Conservation (phyloP, 208 protist genomes). For the Acanthamoeba triangularis region DNA sequence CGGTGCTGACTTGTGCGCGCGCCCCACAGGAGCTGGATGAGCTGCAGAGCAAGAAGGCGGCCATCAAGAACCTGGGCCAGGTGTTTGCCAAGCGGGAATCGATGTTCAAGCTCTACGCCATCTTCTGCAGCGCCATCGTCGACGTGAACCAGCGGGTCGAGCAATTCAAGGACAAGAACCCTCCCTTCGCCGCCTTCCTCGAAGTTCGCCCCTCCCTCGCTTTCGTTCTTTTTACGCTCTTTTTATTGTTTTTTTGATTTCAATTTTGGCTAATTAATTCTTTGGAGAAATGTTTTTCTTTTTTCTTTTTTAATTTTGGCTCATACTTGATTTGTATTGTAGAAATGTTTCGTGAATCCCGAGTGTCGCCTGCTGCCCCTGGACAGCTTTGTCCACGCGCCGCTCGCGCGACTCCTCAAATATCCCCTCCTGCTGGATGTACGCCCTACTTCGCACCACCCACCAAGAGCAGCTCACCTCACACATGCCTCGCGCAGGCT, state of each 20-base stretch:
- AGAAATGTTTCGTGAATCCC: constrained; percentile 31
- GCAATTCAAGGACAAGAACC: constrained; percentile 27
- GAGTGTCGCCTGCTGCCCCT: constrained; percentile 40
- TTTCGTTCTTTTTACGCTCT: no score
- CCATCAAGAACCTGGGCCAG: constrained; percentile 16
- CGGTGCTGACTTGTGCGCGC: no score
- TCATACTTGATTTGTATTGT: no score
- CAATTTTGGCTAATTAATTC: no score
- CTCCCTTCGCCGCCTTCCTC: neutral
- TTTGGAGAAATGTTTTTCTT: no score
- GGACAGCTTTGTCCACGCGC: constrained; percentile 41
- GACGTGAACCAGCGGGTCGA: constrained; percentile 49
- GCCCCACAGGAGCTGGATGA: neutral
- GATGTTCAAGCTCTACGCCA: constrained; percentile 49
- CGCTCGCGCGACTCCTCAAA: neutral
- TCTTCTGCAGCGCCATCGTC: constrained; percentile 22
- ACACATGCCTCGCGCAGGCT: neutral
- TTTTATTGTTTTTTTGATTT: neutral
- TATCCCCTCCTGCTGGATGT: constrained; percentile 9
- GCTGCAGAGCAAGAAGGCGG: constrained; percentile 14
- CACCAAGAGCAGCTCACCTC: neutral
- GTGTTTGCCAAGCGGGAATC: neutral
- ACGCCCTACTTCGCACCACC: neutral
- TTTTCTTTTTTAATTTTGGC: no score
- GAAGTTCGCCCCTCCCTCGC: neutral